Percentiles rank a stretch among this genome's conserved stretches.
Conservation (phyloP, 176 grass and related monocot species). For the Lolium perenne region DNA sequence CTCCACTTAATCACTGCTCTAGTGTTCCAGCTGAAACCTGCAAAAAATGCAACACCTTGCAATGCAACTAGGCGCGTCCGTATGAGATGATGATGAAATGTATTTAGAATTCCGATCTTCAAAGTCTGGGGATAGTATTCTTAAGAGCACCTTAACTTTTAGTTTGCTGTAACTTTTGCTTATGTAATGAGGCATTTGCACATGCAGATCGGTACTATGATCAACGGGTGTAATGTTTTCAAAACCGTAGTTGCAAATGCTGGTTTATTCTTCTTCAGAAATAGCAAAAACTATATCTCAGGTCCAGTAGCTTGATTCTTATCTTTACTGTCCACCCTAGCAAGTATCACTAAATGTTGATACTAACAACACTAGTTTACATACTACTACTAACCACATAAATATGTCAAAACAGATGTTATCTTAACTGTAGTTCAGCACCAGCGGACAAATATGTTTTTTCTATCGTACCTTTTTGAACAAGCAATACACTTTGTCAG, state of each 20-base stretch:
- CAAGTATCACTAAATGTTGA: not conserved
- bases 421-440: not conserved
- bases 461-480: not conserved
- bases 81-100: slow-evolving; percentile 35
- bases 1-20: not conserved
- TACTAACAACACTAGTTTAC: no score
- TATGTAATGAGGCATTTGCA: slow-evolving; percentile 32
- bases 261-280: not conserved
- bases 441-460: not conserved
- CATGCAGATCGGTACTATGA: slow-evolving; percentile 7
- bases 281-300: not conserved
- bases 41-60: slow-evolving; percentile 11
- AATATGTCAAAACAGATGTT: not conserved
- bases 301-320: not conserved
- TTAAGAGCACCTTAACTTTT: slow-evolving; percentile 10
- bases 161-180: slow-evolving; percentile 18
- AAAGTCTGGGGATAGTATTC: slow-evolving; percentile 25
- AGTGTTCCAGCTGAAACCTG: slow-evolving; percentile 29
- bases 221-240: slow-evolving; percentile 27
- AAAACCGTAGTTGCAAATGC: not conserved
- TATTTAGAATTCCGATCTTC: slow-evolving; percentile 1
- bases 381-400: not conserved
- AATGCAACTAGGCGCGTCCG: slow-evolving; percentile 20
- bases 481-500: not conserved
- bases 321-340: not conserved